Conservation (phyloP, 1,139 yeast genomes). For the Taphrina flavorubra region DNA sequence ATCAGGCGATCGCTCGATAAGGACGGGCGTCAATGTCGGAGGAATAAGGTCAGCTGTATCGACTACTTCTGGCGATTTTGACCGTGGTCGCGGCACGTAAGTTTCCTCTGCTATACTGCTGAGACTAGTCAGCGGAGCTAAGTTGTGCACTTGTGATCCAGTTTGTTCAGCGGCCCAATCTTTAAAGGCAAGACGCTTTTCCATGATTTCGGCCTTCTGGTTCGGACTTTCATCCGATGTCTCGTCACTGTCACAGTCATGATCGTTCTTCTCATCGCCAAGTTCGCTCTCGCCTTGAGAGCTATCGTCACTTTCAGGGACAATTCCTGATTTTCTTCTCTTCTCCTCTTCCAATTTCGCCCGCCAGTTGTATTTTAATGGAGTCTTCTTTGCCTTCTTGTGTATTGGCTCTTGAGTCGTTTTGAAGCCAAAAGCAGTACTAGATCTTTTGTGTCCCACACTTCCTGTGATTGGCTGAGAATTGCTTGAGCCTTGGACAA, state of each 20-base stretch:
- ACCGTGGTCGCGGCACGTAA: conserved; percentile 55
- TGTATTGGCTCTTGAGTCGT: not conserved
- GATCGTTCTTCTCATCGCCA: conserved; percentile 36
- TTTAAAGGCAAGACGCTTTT: conserved; percentile 53
- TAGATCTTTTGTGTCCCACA: not conserved
- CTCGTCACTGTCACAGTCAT: conserved; percentile 43
- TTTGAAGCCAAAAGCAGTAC: conserved; percentile 20
- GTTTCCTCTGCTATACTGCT: conserved; percentile 50
- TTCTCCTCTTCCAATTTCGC: conserved; percentile 37
- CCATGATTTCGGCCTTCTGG: conserved; percentile 48
- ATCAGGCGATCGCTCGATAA: conserved; percentile 66
- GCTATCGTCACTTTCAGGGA: conserved; percentile 24
- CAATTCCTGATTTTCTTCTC: conserved; percentile 22
- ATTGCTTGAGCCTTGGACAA: not conserved
- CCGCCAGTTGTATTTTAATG: conserved; percentile 39
- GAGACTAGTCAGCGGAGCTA: conserved; percentile 35
- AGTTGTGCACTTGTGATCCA: conserved; percentile 32
- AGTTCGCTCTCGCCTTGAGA: not conserved
- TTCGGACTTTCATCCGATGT: not conserved
- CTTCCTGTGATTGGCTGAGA: not conserved
- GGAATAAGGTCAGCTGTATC: conserved; percentile 60
- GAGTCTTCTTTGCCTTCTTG: conserved; percentile 21
- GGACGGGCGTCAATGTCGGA: conserved; percentile 71
- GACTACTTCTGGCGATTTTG: conserved; percentile 68
- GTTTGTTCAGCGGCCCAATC: conserved; percentile 61